Conservation (phyloP, 495 filamentous ascomycete species). For the Saxophila tyrrhenica region DNA sequence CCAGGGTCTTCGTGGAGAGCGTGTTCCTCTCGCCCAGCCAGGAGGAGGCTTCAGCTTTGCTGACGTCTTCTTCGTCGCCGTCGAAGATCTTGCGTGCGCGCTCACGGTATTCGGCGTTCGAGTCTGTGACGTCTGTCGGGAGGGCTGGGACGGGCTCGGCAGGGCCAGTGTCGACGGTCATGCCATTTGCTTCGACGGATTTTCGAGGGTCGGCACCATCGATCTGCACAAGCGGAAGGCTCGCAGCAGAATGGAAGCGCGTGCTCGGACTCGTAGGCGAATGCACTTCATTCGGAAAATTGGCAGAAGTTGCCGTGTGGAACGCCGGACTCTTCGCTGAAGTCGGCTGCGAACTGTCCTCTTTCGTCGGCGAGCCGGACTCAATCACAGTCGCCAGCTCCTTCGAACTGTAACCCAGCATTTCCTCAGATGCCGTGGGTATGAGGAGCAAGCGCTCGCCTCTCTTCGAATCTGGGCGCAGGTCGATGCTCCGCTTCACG, state of each 20-base stretch:
- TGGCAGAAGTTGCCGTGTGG: not conserved
- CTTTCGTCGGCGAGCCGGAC: not conserved
- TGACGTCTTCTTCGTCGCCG: constrained; percentile 70
- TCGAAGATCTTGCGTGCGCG: constrained; percentile 74
- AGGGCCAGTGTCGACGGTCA: not conserved
- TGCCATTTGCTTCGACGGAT: constrained; percentile 5
- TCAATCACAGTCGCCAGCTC: not conserved
- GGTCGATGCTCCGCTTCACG: constrained; percentile 16
- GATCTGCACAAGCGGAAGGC: constrained; percentile 37
- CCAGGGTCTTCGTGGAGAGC: constrained; percentile 53
- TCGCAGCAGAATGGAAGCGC: constrained; percentile 37
- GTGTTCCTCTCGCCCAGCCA: constrained; percentile 75
- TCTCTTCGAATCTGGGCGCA: constrained; percentile 17
- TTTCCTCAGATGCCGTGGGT: constrained; percentile 35
- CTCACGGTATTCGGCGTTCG: constrained; percentile 47
- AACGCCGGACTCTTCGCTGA: not conserved
- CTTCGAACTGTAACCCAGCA: constrained; percentile 15
- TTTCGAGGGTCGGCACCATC: constrained; percentile 25
- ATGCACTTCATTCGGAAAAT: constrained; percentile 7
- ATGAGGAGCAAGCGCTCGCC: constrained; percentile 28
- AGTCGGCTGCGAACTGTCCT: not conserved
- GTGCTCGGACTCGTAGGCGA: constrained; percentile 37
- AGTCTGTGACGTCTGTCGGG: not conserved
- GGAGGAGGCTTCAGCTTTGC: constrained; percentile 65
- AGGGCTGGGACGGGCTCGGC: not conserved